Evolutionary conservation across 2,329 filamentous ascomycete species (phyloP).

Genomic region (Fusarium beomiforme): DNA sequence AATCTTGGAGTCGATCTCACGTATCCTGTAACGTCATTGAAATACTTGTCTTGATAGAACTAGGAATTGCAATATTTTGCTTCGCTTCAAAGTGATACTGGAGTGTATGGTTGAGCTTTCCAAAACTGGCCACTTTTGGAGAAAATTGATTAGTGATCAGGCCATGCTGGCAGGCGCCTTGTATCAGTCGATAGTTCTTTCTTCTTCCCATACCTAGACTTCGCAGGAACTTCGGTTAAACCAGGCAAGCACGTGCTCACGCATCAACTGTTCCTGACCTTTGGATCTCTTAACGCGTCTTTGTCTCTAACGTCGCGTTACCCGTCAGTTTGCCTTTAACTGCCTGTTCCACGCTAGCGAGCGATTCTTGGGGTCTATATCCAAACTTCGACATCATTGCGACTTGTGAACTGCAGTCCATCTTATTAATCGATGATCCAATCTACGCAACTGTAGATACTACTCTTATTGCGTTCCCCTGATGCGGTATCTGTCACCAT

Average conservation of each 20-base stretch:
- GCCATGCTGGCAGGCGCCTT: neutral
- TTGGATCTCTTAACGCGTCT: slow-evolving; percentile 24
- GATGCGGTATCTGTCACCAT: slow-evolving; percentile 49
- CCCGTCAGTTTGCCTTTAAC: neutral
- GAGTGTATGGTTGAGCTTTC: neutral
- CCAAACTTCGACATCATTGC: neutral
- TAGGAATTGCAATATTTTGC: neutral
- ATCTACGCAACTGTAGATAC: neutral
- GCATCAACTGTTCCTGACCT: slow-evolving; percentile 9
- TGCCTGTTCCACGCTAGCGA: slow-evolving; percentile 14
- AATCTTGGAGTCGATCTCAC: neutral
- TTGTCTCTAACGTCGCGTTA: slow-evolving; percentile 26
- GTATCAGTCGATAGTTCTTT: neutral
- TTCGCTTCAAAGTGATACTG: too few species aligned
- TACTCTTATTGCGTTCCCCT: neutral
- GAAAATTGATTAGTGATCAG: slow-evolving; percentile 28
- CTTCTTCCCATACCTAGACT: too few species aligned
- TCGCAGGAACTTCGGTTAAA: slow-evolving; percentile 20
- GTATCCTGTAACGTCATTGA: neutral
- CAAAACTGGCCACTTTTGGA: neutral
- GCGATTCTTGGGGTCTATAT: neutral
- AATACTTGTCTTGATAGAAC: neutral
- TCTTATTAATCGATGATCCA: neutral
- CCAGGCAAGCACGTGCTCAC: slow-evolving; percentile 16
- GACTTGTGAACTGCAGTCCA: neutral